Conservation (phyloP, 495 filamentous ascomycete species). For the Aspergillus coremiiformis region DNA sequence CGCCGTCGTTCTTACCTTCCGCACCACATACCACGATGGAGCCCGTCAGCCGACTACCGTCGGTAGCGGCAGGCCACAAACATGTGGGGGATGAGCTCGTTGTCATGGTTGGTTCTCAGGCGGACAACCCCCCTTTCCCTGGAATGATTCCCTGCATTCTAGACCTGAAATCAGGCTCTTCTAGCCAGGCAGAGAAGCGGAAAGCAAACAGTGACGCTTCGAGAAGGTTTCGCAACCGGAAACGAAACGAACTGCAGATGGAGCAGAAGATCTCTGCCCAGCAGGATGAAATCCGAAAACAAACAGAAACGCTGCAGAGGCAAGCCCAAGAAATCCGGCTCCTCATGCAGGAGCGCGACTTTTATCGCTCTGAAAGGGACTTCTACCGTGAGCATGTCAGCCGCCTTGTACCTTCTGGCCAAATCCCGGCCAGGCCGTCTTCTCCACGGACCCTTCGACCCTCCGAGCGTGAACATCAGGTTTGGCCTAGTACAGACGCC, state of each 20-base stretch:
- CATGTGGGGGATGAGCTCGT: conserved; percentile 31
- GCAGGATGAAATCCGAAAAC: conserved; percentile 52
- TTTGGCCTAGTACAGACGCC: conserved; percentile 6
- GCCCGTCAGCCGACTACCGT: conserved; percentile 19
- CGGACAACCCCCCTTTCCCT: conserved; percentile 25
- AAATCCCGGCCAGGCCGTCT: conserved; percentile 34
- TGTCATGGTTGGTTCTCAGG: conserved; percentile 30
- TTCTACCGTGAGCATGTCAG: conserved; percentile 57
- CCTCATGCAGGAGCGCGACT: conserved; percentile 45
- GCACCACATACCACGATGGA: conserved; percentile 27
- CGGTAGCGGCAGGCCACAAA: conserved; percentile 21
- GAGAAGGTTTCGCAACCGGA: conserved; percentile 79
- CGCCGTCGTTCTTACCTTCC: conserved; percentile 10
- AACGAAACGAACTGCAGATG: conserved; percentile 79
- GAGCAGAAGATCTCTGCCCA: conserved; percentile 50
- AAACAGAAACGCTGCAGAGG: conserved; percentile 44
- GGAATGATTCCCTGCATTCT: conserved; percentile 55
- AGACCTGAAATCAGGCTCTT: conserved; percentile 74
- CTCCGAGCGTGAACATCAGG: conserved; percentile 1
- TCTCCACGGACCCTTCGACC: conserved; percentile 27
- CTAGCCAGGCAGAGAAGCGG: conserved; percentile 81
- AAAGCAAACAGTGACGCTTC: conserved; percentile 92
- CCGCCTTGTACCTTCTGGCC: conserved; percentile 40
- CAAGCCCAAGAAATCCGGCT: conserved; percentile 54
- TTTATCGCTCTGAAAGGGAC: conserved; percentile 54